phyloP scores from a whole-genome alignment of 2,329 filamentous ascomycete genomes.

The Fusarium heterosporum region DNA sequence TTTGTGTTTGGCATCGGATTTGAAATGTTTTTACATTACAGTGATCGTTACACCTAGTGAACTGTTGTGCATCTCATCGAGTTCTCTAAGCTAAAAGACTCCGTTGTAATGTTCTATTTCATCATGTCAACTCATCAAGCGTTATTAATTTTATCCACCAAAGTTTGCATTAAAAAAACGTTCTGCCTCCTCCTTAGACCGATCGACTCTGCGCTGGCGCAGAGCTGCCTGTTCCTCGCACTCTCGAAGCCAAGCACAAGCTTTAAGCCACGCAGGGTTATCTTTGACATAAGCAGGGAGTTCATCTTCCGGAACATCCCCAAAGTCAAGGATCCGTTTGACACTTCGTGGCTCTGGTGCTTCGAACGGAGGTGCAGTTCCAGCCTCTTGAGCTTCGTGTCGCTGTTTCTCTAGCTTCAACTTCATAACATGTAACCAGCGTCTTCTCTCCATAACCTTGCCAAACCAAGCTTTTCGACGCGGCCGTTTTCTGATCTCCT shows the following conservation, averaged over 20 bases:
- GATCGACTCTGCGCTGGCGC: slow-evolving; percentile 27
- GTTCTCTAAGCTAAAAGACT: neutral
- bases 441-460: slow-evolving; percentile 55
- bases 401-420: slow-evolving; percentile 25
- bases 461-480: slow-evolving; percentile 65
- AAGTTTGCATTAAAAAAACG: slow-evolving; percentile 36
- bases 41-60: neutral
- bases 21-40: neutral
- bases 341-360: slow-evolving; percentile 49
- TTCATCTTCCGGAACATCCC: slow-evolving; percentile 53
- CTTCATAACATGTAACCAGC: slow-evolving; percentile 46
- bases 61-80: neutral
- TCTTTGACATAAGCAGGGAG: slow-evolving; percentile 59
- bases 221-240: slow-evolving; percentile 35
- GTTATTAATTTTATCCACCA: slow-evolving; percentile 1
- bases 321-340: slow-evolving; percentile 52
- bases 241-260: slow-evolving; percentile 54
- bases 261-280: slow-evolving; percentile 60
- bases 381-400: slow-evolving; percentile 17
- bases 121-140: neutral
- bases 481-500: slow-evolving; percentile 62
- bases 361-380: slow-evolving; percentile 29
- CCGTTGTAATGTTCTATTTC: neutral
- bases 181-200: slow-evolving; percentile 40
- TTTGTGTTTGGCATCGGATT: neutral